Conservation (phyloP, 352 stramenopile genomes). For the Pythium sukuiense region DNA sequence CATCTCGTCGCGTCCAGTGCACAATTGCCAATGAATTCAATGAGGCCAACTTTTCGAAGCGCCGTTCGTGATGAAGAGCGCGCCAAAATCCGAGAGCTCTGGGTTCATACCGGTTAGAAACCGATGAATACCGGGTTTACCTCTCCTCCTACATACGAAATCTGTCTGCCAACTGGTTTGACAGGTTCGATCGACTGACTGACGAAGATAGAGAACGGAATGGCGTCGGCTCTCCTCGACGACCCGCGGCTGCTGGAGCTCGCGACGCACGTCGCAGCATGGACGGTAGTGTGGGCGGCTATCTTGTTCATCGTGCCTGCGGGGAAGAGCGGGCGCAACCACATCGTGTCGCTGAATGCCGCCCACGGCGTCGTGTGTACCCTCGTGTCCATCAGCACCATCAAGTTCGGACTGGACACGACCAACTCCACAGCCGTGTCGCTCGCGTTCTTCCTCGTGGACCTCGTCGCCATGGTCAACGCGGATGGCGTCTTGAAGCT, state of each 20-base stretch:
- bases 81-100: slow-evolving; percentile 20
- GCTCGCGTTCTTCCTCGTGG: slow-evolving; percentile 70
- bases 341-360: slow-evolving; percentile 73
- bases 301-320: slow-evolving; percentile 44
- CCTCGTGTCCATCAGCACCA: slow-evolving; percentile 39
- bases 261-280: slow-evolving; percentile 34
- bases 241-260: slow-evolving; percentile 41
- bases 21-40: neutral
- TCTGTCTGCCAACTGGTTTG: neutral
- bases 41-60: slow-evolving; percentile 1
- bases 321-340: slow-evolving; percentile 45
- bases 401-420: slow-evolving; percentile 45
- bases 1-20: neutral
- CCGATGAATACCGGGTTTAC: neutral
- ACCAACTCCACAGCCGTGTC: slow-evolving; percentile 62
- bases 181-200: neutral
- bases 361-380: slow-evolving; percentile 68
- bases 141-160: neutral
- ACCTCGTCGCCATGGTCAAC: slow-evolving; percentile 61
- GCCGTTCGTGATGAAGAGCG: neutral
- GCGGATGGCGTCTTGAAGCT: slow-evolving; percentile 46
- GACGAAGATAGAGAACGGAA: slow-evolving; percentile 1
- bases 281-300: slow-evolving; percentile 52
- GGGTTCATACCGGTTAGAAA: slow-evolving; percentile 10
- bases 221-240: slow-evolving; percentile 6